Evolutionary conservation across 2,329 filamentous ascomycete species (phyloP), one percentile per base, ranked within the genome.

Genomic region (Arthrobotrys sphaeroides): DNA sequence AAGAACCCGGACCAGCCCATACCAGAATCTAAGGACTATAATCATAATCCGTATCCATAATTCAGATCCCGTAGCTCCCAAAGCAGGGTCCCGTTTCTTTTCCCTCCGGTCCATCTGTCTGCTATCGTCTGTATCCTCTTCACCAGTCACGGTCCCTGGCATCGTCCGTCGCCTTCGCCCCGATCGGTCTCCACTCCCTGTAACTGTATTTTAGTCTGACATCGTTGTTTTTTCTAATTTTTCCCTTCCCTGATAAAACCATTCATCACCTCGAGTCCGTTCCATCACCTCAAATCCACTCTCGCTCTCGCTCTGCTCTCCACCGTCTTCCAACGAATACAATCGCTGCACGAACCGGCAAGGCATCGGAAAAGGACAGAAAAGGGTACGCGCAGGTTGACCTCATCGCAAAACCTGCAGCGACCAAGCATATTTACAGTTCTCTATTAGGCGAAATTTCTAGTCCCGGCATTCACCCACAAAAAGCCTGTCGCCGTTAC

Each of bases 131-230:
- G 26, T 24, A 26, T 18, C 22, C 47, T 47, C 42, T 64, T 64
- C 59, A 22, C 22, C 26, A 38, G 26, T 67, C 61, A 61, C 60
- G 49, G 69, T 73, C 66, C 69, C 53, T 67, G 61, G 55, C 62
- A 62, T 74, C 22, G 16, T 55, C 9, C 51, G 24, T 55, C 62
- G 64, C 70, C 45, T 33, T 67, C 70, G 55, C 60, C 47, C 70
- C 70, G 62, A 67, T 74, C 70, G 62, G 70, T 55, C 49, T 68
- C 62, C 70, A 74, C 62, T 64, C 62, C 36, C 38, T 67, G 45
- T n/a, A n/a, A n/a, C n/a, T n/a, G n/a, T 49, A 62, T 28, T 49
- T 55, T 72, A 67, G 61, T 40, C 61, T 61, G 43, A 43, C 53
- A 33, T 62, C 36, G 49, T 61, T 42, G 26, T 40, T 45, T 43